Evolutionary conservation across 2,329 filamentous ascomycete genomes (phyloP).

Genomic region (Alternaria sp.): DNA sequence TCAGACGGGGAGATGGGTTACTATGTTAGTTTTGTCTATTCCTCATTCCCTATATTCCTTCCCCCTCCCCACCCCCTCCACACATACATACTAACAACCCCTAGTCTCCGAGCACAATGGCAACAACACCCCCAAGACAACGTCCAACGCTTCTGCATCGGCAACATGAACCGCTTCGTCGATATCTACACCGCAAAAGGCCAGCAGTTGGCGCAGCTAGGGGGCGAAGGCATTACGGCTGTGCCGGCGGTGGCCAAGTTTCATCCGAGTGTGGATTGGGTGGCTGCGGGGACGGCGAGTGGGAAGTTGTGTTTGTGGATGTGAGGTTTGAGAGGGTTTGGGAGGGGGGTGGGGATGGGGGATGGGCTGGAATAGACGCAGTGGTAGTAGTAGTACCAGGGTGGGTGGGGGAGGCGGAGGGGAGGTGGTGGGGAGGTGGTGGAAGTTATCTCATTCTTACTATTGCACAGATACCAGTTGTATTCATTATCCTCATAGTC

Average conservation of each 20-base stretch:
- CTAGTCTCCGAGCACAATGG: conserved; percentile 79
- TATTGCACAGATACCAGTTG: too few species aligned
- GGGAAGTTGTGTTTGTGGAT: conserved; percentile 94
- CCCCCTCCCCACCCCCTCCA: too few species aligned
- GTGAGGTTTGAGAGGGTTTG: too few species aligned
- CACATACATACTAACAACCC: too few species aligned
- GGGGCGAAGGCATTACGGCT: conserved; percentile 88
- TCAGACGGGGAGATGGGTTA: conserved; percentile 94
- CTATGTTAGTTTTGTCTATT: conserved; percentile 60
- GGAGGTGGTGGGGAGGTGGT: too few species aligned
- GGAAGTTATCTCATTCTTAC: too few species aligned
- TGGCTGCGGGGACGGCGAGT: conserved; percentile 87
- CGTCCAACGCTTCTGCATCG: conserved; percentile 87
- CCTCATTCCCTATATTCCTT: too few species aligned
- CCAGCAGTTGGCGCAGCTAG: conserved; percentile 85
- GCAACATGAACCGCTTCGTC: conserved; percentile 97
- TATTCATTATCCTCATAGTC: too few species aligned
- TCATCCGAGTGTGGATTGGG: conserved; percentile 87
- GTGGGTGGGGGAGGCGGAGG: too few species aligned
- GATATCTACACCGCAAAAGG: conserved; percentile 85
- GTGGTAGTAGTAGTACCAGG: too few species aligned
- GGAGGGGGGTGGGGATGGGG: too few species aligned
- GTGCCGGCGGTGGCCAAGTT: conserved; percentile 93
- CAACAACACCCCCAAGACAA: conserved; percentile 78
- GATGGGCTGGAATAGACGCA: too few species aligned